These are phyloP conservation scores for Rosellinia necatrix DNA, from an alignment of 2,329 filamentous ascomycete genomes.

Conservation along the genomic window DNA sequence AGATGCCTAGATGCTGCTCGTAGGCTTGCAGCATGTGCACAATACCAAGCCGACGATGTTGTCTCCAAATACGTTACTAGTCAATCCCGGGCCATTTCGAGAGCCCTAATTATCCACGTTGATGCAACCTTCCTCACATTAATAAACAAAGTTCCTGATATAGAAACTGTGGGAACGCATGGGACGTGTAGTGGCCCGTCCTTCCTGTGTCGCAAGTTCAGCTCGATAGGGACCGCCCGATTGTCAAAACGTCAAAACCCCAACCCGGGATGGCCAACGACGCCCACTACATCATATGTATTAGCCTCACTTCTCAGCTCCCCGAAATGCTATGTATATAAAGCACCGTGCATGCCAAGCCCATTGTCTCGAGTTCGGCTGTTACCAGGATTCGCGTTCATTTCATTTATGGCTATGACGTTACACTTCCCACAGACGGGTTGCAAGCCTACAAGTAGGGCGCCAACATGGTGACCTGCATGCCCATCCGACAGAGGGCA, in stretches of 20 bases:
- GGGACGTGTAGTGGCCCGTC: conserved; percentile 15
- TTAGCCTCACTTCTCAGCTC: conserved; percentile 23
- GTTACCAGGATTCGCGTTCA: conserved; percentile 12
- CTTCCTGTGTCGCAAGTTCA: conserved; percentile 18
- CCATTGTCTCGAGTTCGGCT: conserved; percentile 16
- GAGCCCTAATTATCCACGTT: conserved; percentile 3
- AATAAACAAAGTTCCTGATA: conserved; percentile 12
- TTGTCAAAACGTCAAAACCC: conserved; percentile 3
- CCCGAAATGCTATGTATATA: neutral
- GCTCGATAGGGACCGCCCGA: conserved; percentile 6
- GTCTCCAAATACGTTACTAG: no score
- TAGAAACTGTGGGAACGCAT: conserved; percentile 21
- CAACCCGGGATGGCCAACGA: neutral
- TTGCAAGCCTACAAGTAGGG: conserved; percentile 9
- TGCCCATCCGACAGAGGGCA: neutral
- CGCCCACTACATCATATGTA: conserved; percentile 12
- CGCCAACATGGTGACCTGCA: conserved; percentile 1
- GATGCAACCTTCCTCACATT: conserved; percentile 16
- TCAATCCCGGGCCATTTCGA: conserved; percentile 4
- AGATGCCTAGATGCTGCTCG: no score
- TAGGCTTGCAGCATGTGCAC: no score
- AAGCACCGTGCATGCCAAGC: conserved; percentile 24
- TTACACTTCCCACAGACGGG: conserved; percentile 19
- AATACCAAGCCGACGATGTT: no score
- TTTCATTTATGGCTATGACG: conserved; percentile 20